phyloP scores from a whole-genome alignment of 2,329 filamentous ascomycete genomes.

The Hypoxylon sp. region DNA sequence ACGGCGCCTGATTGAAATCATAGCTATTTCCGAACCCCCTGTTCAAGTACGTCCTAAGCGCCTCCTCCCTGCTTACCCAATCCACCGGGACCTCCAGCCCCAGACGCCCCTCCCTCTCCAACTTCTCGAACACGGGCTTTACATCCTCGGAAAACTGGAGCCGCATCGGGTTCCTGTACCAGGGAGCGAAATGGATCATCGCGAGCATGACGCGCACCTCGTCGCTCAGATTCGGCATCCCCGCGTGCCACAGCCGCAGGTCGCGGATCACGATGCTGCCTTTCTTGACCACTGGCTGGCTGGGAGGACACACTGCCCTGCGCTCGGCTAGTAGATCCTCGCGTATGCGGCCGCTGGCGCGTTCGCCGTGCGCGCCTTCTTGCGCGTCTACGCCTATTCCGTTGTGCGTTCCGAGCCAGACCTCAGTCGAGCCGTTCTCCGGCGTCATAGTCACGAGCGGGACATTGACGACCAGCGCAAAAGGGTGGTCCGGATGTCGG shows the following conservation, averaged over 20 bases:
- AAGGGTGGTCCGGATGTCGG: constrained; percentile 66
- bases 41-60: constrained; percentile 65
- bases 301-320: constrained; percentile 57
- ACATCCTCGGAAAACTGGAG: constrained; percentile 68
- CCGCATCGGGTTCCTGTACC: constrained; percentile 71
- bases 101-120: constrained; percentile 51
- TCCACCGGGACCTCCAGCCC: constrained; percentile 66
- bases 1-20: constrained; percentile 67
- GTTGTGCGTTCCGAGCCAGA: constrained; percentile 72
- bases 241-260: constrained; percentile 74
- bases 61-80: constrained; percentile 62
- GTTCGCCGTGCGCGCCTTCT: constrained; percentile 65
- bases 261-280: constrained; percentile 72
- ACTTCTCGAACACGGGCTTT: constrained; percentile 59
- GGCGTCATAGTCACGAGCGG: constrained; percentile 65
- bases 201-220: constrained; percentile 71
- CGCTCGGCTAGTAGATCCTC: constrained; percentile 58
- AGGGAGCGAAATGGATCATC: constrained; percentile 71
- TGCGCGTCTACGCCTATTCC: constrained; percentile 57
- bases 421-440: constrained; percentile 69
- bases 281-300: constrained; percentile 67
- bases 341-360: constrained; percentile 66
- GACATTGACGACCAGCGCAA: constrained; percentile 69
- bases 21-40: constrained; percentile 73
- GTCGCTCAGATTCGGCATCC: constrained; percentile 70